phyloP scores from a whole-genome alignment of 768 basidiomycete genomes.

The Amyloporia xantha region DNA sequence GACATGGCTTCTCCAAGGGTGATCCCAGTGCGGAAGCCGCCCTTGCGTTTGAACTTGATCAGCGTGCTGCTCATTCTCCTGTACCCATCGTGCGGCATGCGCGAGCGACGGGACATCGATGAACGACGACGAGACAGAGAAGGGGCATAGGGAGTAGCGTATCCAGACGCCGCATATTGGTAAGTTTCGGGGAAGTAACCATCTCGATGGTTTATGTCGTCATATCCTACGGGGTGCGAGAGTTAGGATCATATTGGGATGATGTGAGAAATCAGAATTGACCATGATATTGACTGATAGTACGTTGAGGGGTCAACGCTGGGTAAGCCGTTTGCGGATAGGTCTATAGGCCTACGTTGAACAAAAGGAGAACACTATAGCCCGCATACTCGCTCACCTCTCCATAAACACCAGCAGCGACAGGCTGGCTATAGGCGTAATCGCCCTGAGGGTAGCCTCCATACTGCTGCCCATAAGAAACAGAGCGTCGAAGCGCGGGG shows the following conservation, averaged over 20 bases:
- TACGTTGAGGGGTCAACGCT: slow-evolving; percentile 29
- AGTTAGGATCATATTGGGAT: neutral
- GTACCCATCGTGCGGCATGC: slow-evolving; percentile 31
- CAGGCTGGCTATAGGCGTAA: slow-evolving; percentile 34
- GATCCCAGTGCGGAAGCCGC: slow-evolving; percentile 56
- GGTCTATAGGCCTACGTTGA: slow-evolving; percentile 15
- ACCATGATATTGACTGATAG: slow-evolving; percentile 20
- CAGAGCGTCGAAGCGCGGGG: slow-evolving; percentile 23
- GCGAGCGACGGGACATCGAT: slow-evolving; percentile 32
- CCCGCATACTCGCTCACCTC: slow-evolving; percentile 31
- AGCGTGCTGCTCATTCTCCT: slow-evolving; percentile 42
- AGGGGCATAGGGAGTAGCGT: slow-evolving; percentile 14
- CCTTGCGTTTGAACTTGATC: slow-evolving; percentile 72
- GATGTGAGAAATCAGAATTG: slow-evolving; percentile 9
- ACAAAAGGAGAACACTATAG: no score
- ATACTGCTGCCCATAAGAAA: slow-evolving; percentile 18
- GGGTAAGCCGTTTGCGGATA: slow-evolving; percentile 44
- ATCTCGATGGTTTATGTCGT: slow-evolving; percentile 43
- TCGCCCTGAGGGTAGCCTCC: slow-evolving; percentile 6
- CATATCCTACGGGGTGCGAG: slow-evolving; percentile 37
- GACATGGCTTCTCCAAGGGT: slow-evolving; percentile 65
- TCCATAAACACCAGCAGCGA: slow-evolving; percentile 32
- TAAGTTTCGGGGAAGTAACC: slow-evolving; percentile 38
- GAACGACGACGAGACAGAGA: slow-evolving; percentile 31
- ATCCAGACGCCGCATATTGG: slow-evolving; percentile 2